Conservation (phyloP, 2,329 filamentous ascomycete genomes). For the Thelonectria olida region DNA sequence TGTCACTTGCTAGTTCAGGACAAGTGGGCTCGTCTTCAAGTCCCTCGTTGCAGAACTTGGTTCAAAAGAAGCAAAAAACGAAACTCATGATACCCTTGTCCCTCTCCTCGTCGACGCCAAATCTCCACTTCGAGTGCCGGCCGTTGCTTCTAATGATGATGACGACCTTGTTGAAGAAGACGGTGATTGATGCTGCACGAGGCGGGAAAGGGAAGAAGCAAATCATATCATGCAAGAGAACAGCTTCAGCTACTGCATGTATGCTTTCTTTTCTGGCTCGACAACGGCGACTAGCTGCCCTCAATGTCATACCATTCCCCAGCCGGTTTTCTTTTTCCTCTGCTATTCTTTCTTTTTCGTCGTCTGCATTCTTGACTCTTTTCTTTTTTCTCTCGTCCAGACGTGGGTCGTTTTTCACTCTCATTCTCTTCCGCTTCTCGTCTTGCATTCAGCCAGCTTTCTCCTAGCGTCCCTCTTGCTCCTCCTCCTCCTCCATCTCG, state of each 20-base stretch:
- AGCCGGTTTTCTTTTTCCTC: conserved; percentile 1
- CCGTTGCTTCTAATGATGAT: not conserved
- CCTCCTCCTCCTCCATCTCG: not conserved
- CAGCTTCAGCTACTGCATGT: not conserved
- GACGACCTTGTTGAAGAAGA: not conserved
- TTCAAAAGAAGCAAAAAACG: not conserved
- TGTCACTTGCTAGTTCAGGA: not conserved
- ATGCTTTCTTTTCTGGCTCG: conserved; percentile 6
- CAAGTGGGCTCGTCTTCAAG: not conserved
- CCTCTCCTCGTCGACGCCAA: no score
- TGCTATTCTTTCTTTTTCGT: conserved; percentile 22
- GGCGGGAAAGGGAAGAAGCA: not conserved
- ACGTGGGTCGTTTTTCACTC: conserved; percentile 2
- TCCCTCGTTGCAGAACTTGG: not conserved
- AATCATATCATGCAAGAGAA: not conserved
- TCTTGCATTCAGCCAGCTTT: not conserved
- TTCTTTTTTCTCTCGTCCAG: not conserved
- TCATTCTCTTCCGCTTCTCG: conserved; percentile 5
- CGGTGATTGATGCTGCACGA: not conserved
- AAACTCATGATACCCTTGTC: not conserved
- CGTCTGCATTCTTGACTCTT: conserved; percentile 4
- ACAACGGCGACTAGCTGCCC: not conserved
- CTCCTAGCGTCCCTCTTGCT: not conserved
- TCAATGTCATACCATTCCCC: conserved; percentile 19
- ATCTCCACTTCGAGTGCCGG: no score